Conservation (phyloP, 1,139 yeast species). For the Candida glucosophila region DNA sequence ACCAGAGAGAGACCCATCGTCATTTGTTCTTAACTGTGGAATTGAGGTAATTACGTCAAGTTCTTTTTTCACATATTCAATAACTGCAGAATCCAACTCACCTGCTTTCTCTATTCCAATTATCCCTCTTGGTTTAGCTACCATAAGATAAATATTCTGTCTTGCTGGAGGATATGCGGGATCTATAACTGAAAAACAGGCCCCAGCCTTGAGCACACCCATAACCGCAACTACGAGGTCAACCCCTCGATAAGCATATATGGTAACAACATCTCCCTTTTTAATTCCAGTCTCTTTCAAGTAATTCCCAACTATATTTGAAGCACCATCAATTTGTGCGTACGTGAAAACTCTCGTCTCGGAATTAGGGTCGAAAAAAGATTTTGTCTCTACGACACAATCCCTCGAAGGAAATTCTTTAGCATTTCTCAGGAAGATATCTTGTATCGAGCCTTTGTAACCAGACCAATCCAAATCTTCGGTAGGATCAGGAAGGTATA, state of each 20-base stretch:
- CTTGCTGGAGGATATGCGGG: conserved; percentile 99
- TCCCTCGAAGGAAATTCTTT: conserved; percentile 72
- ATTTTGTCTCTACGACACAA: conserved; percentile 89
- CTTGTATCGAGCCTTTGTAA: conserved; percentile 93
- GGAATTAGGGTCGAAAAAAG: conserved; percentile 46
- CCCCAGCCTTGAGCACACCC: conserved; percentile 98
- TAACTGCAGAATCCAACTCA: conserved; percentile 62
- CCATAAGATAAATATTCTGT: conserved; percentile 85
- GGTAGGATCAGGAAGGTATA: conserved; percentile 79
- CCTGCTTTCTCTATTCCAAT: conserved; percentile 92
- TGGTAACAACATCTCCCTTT: conserved; percentile 93
- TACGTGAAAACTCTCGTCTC: conserved; percentile 71
- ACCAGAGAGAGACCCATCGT: conserved; percentile 70
- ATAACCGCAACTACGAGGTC: conserved; percentile 93
- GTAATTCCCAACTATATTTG: conserved; percentile 90
- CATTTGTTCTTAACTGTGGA: conserved; percentile 68
- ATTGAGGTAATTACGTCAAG: conserved; percentile 64
- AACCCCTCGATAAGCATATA: conserved; percentile 95
- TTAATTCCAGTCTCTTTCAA: conserved; percentile 72
- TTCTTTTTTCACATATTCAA: conserved; percentile 63
- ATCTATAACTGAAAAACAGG: conserved; percentile 94
- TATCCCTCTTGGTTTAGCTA: conserved; percentile 87
- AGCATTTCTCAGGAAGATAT: conserved; percentile 83
- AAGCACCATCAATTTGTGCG: conserved; percentile 80
- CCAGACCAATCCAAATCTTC: conserved; percentile 82